Evolutionary conservation across 2,329 filamentous ascomycete genomes (phyloP), one percentile per base, ranked within the genome.

Genomic region (Pseudogymnoascus sp.): DNA sequence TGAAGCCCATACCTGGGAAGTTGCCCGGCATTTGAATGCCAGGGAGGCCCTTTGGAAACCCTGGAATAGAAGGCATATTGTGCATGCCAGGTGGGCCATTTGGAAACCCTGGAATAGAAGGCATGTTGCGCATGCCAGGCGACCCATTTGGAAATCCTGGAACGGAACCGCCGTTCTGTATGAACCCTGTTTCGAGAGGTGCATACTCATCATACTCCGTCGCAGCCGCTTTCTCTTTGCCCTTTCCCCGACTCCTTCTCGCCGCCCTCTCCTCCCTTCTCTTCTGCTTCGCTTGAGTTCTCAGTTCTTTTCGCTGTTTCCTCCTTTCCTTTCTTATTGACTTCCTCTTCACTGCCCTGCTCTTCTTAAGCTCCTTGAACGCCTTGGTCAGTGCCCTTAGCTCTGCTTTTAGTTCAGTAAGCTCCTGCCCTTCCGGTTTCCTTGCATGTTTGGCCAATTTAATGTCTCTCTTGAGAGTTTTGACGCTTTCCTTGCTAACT

Each of bases 401-500:
- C 61, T 84, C 77, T 44, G 73, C 74, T 14, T 77, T 71, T 34
- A 84, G 71, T 2, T 70, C 74, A 28, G 72, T 72, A 5, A 75
- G 67, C 37, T 79, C 75, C 46, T 72, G 50, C 60, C 70, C 42
- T 31, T 36, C 25, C 21, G 61, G 21, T 18, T 46, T 1, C 25
- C 42, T 6, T 25, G 63, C 31, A 44, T 64, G 69, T 64, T 74
- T 77, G 12, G 74, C 75, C 1, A 73, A 71, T 62, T 79, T 79
- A 63, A 85, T 76, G 25, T 81, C 75, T 11, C 75, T 69, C 36
- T 73, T 76, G 2, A 81, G 72, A 25, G 74, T 68, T 46, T 75
- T 73, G 2, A 85, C 71, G 25, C 77, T 76, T 4, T 76, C 74
- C 64, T 74, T 79, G 7, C 79, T 83, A 66, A 82, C 77, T 5